Evolutionary conservation across 768 basidiomycete genomes (phyloP).

Genomic region (Dioszegia hungarica): DNA sequence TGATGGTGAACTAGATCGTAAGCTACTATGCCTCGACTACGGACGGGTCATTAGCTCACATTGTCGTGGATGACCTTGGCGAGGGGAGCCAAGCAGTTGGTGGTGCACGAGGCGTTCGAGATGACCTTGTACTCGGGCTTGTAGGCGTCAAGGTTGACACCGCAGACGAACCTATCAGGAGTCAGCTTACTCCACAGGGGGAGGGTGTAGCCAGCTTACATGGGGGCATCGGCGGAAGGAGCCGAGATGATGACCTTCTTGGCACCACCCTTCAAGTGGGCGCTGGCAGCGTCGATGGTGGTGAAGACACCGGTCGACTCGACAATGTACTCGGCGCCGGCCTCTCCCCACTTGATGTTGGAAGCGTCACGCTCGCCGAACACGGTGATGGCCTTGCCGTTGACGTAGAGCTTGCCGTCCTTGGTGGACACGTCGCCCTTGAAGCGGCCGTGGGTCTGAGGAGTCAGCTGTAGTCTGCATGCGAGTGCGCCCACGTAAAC

Average conservation of each 20-base stretch:
- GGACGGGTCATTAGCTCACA: slow-evolving; percentile 19
- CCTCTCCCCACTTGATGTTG: slow-evolving; percentile 72
- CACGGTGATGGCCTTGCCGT: slow-evolving; percentile 65
- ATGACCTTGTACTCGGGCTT: slow-evolving; percentile 81
- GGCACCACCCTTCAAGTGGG: slow-evolving; percentile 95
- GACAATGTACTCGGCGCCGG: slow-evolving; percentile 86
- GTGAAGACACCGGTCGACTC: slow-evolving; percentile 99
- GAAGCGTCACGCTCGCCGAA: slow-evolving; percentile 82
- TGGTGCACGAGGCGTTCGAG: slow-evolving; percentile 99
- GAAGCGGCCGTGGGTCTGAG: slow-evolving; percentile 56
- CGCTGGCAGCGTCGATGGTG: slow-evolving; percentile 82
- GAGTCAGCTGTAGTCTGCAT: neutral
- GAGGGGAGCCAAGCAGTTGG: slow-evolving; percentile 98
- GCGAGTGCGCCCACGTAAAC: slow-evolving; percentile 4
- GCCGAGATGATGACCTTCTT: slow-evolving; percentile 99
- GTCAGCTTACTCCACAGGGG: neutral
- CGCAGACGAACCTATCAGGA: slow-evolving; percentile 47
- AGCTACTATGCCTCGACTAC: neutral
- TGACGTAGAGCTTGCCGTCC: slow-evolving; percentile 83
- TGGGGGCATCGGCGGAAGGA: slow-evolving; percentile 61
- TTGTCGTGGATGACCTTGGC: slow-evolving; percentile 98
- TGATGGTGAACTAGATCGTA: slow-evolving; percentile 65
- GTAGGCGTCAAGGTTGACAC: slow-evolving; percentile 90
- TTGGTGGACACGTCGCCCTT: slow-evolving; percentile 73
- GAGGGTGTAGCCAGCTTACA: slow-evolving; percentile 34